Evolutionary conservation across 306 rosid species (phyloP).

Genomic region (Leucaena leucocephala): DNA sequence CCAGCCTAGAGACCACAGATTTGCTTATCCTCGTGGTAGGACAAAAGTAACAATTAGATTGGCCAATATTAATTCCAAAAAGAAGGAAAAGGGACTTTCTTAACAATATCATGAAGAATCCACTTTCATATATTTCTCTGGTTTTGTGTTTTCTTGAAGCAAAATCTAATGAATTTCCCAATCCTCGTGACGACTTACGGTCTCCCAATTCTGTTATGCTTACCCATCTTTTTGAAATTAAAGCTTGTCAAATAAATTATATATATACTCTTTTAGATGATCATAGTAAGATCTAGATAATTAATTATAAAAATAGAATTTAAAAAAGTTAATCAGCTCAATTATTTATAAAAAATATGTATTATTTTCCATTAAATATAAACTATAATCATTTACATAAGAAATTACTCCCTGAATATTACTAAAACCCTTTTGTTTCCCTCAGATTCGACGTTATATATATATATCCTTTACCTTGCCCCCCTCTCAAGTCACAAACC

Average conservation of each 20-base stretch:
- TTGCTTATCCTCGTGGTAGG: background rate
- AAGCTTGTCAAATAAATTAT: too few relatives aligned
- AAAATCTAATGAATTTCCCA: background rate
- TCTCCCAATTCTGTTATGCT: background rate
- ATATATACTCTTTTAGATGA: too few relatives aligned
- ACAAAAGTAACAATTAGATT: background rate
- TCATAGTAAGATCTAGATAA: too few relatives aligned
- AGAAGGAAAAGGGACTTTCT: background rate
- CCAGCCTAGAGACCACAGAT: background rate
- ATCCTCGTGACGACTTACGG: background rate
- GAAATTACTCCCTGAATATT: too few relatives aligned
- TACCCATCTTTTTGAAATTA: background rate
- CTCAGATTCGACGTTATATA: background rate
- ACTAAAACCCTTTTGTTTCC: background rate
- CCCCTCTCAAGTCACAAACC: constrained; percentile 1
- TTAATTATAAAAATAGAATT: too few relatives aligned
- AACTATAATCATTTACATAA: too few relatives aligned
- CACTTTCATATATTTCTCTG: background rate
- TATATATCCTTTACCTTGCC: background rate
- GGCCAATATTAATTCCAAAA: background rate
- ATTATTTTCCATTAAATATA: too few relatives aligned
- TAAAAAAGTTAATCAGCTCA: too few relatives aligned
- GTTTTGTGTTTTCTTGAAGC: background rate
- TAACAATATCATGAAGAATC: background rate
- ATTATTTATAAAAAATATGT: too few relatives aligned